Percentiles rank a stretch among this genome's conserved stretches.
Conservation (phyloP, 306 rosid genomes). For the Ormosia emarginata region DNA sequence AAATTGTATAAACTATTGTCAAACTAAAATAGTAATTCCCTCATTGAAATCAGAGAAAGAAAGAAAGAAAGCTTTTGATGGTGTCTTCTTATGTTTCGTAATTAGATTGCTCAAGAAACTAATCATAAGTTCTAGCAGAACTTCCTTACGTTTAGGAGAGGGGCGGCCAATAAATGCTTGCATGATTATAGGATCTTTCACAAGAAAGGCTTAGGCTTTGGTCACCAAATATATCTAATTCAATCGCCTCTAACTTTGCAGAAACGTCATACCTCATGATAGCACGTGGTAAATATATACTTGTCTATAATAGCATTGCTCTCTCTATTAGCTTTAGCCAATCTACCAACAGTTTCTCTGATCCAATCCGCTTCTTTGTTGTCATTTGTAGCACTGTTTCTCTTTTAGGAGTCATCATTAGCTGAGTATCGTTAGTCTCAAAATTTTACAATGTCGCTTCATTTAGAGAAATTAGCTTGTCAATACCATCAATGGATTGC, state of each 20-base stretch:
- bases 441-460: neutral
- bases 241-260: neutral
- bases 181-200: neutral
- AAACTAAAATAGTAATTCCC: neutral
- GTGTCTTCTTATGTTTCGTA: neutral
- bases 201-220: neutral
- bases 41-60: neutral
- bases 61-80: neutral
- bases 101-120: neutral
- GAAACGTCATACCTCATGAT: neutral
- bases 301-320: neutral
- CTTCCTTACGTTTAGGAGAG: neutral
- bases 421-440: neutral
- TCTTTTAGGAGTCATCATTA: neutral
- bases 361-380: neutral
- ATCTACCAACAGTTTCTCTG: neutral
- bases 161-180: neutral
- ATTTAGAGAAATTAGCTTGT: neutral
- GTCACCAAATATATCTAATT: neutral
- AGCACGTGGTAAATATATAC: neutral
- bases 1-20: neutral
- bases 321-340: neutral
- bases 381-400: neutral
- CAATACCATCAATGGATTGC: neutral
- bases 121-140: neutral